Percentiles rank a stretch among this genome's conserved stretches.
Evolutionary conservation across 768 basidiomycete species (phyloP).

Genomic region (Neoboletus subvelutipes): DNA sequence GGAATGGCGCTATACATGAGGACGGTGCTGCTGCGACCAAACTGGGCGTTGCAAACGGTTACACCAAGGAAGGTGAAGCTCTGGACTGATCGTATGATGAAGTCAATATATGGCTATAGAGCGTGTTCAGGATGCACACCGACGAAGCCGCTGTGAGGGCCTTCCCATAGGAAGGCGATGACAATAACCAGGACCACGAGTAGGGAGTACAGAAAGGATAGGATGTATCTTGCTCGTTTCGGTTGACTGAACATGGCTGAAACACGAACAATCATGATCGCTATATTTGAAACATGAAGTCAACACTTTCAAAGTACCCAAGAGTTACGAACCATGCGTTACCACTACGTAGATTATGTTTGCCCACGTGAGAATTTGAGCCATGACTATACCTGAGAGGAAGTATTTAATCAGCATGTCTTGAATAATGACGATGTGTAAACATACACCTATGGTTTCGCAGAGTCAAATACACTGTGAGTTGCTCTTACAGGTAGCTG

Average conservation of each 20-base stretch:
- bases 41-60: background rate
- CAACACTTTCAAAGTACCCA: too few species aligned
- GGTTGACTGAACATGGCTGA: conserved; percentile 15
- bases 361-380: background rate
- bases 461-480: background rate
- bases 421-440: background rate
- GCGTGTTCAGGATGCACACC: background rate
- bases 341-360: background rate
- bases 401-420: background rate
- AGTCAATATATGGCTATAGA: background rate
- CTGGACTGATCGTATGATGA: background rate
- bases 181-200: background rate
- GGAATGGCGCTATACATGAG: conserved; percentile 1
- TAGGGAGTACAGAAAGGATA: conserved; percentile 2
- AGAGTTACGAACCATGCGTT: conserved; percentile 6
- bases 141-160: background rate
- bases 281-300: background rate
- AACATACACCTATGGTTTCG: conserved; percentile 5
- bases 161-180: background rate
- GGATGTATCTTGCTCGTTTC: background rate
- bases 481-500: too few species aligned
- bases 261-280: conserved; percentile 17
- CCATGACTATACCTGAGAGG: background rate
- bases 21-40: background rate
- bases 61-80: background rate